These are phyloP conservation scores for Apiotrichum veenhuisii DNA, from an alignment of 1,284 basidiomycete genomes.

Conservation along the genomic window DNA sequence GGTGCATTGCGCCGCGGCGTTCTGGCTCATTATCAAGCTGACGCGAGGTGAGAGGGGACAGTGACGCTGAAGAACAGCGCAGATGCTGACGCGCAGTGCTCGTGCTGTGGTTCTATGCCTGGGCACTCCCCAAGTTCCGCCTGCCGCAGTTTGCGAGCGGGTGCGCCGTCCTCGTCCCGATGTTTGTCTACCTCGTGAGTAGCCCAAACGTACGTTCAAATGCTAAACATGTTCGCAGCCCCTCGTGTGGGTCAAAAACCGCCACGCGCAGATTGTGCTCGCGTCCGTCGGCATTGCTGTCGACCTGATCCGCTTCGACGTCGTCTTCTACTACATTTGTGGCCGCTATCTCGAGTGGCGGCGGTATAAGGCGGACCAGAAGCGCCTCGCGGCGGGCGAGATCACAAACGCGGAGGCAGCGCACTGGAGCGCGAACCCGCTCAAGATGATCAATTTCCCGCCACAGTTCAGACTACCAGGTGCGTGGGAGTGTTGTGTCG, in stretches of 20 bases:
- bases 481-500: constrained; percentile 16
- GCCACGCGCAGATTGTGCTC: constrained; percentile 30
- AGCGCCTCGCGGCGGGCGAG: constrained; percentile 1
- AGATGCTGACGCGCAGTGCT: constrained; percentile 22
- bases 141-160: constrained; percentile 28
- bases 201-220: constrained; percentile 25
- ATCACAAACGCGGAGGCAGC: neutral
- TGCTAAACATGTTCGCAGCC: constrained; percentile 23
- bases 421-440: neutral
- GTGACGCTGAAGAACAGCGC: no score
- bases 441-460: constrained; percentile 22
- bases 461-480: constrained; percentile 27
- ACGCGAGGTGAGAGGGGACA: constrained; percentile 21
- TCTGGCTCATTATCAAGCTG: constrained; percentile 39
- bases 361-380: neutral
- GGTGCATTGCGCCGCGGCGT: constrained; percentile 30
- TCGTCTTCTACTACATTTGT: constrained; percentile 19
- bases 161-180: constrained; percentile 34
- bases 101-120: constrained; percentile 33
- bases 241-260: constrained; percentile 34
- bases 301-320: constrained; percentile 27
- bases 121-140: constrained; percentile 41
- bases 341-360: constrained; percentile 8
- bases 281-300: constrained; percentile 27
- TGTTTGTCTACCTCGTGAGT: constrained; percentile 41